phyloP scores from a whole-genome alignment of 202 grass and related monocot species.

The Carex arenaria region DNA sequence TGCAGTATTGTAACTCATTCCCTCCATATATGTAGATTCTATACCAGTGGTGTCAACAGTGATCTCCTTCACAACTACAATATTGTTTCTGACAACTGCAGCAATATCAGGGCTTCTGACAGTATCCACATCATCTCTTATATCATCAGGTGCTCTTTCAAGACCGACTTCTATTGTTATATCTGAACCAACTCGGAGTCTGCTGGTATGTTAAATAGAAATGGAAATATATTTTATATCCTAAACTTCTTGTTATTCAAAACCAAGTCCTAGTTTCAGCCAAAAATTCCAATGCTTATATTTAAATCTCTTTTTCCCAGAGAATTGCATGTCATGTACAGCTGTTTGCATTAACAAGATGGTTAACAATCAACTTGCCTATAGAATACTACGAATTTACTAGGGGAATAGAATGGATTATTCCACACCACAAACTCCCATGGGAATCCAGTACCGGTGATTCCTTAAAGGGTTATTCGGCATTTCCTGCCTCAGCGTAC shows the following conservation, averaged over 20 bases:
- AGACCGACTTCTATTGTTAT: constrained; percentile 55
- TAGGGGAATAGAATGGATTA: constrained; percentile 79
- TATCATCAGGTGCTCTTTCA: constrained; percentile 61
- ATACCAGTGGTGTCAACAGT: constrained; percentile 56
- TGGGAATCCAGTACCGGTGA: constrained; percentile 64
- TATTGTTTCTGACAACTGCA: constrained; percentile 37
- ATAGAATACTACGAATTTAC: constrained; percentile 92
- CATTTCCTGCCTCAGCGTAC: constrained; percentile 43
- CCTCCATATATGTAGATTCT: constrained; percentile 44
- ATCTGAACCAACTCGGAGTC: constrained; percentile 77
- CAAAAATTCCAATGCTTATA: background rate
- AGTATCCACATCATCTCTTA: constrained; percentile 59
- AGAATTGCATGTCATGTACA: constrained; percentile 92
- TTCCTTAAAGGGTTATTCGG: constrained; percentile 56
- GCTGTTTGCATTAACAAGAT: constrained; percentile 81
- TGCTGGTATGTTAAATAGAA: constrained; percentile 44
- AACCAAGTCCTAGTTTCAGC: background rate
- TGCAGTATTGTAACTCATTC: background rate
- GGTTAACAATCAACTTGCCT: constrained; percentile 60
- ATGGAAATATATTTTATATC: background rate
- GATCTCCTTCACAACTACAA: constrained; percentile 39
- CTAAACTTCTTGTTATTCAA: background rate
- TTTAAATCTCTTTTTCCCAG: constrained; percentile 34
- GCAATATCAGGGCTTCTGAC: constrained; percentile 49
- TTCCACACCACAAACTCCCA: constrained; percentile 70